Conservation (phyloP, 805 yeast genomes). For the Candida boleticola region DNA sequence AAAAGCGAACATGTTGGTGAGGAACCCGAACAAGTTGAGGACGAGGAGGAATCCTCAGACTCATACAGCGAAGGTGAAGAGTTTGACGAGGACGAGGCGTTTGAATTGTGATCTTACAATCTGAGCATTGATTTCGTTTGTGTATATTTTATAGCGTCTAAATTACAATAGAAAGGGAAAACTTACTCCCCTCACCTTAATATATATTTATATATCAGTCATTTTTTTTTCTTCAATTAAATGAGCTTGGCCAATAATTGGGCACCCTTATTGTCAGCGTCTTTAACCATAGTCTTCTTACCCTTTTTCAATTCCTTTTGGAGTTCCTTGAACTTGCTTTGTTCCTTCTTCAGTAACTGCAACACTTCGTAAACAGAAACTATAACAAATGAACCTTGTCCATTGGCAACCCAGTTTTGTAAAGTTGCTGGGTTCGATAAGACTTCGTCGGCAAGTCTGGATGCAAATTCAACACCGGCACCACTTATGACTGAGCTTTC, state of each 20-base stretch:
- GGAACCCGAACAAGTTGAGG: slow-evolving; percentile 12
- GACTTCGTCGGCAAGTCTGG: slow-evolving; percentile 50
- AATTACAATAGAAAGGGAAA: not conserved
- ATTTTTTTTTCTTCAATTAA: slow-evolving; percentile 6
- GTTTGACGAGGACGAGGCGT: slow-evolving; percentile 13
- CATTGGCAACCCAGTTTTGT: slow-evolving; percentile 60
- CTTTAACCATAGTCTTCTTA: slow-evolving; percentile 43
- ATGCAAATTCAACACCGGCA: slow-evolving; percentile 61
- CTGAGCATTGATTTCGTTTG: not conserved
- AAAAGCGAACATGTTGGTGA: slow-evolving; percentile 6
- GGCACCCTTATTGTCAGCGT: slow-evolving; percentile 64
- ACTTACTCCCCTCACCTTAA: not conserved
- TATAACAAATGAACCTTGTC: slow-evolving; percentile 74
- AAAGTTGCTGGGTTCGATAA: slow-evolving; percentile 42
- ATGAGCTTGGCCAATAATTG: slow-evolving; percentile 28
- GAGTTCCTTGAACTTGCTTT: slow-evolving; percentile 44
- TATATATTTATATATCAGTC: not conserved
- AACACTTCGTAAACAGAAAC: slow-evolving; percentile 76
- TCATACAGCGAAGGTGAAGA: slow-evolving; percentile 15
- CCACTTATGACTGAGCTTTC: slow-evolving; percentile 31
- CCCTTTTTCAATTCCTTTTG: slow-evolving; percentile 52
- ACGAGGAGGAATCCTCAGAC: slow-evolving; percentile 10
- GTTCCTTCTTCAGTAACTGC: slow-evolving; percentile 24
- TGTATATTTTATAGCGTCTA: slow-evolving; percentile 3
- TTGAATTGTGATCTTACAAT: slow-evolving; percentile 3